Evolutionary conservation across 148 eudicot species (phyloP), one percentile per base, ranked within the genome.

Genomic region (Diospyros lotus): DNA sequence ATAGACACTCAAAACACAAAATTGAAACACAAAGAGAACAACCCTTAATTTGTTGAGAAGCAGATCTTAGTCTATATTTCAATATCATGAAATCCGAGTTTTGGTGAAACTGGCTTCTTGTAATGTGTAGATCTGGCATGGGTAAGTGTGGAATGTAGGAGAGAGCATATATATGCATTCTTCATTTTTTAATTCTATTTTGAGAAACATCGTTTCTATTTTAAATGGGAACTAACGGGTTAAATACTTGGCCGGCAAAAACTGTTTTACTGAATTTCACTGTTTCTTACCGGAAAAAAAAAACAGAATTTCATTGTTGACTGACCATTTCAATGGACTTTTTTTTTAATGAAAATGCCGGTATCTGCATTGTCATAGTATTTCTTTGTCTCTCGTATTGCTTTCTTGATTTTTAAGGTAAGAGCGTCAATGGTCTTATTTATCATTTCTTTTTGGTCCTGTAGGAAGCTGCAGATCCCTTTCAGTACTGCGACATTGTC

Each of bases 391-490:
- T 28, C 28, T 28, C 28, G 28, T 28, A 28, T 28, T 28, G 28
- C 28, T 28, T 28, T 28, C 28, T 28, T 28, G 28, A 28, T 28
- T 28, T 28, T 28, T 28, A 28, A 28, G 28, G 28, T 28, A 28
- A 28, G 28, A 28, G 28, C 9, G 11, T 2, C 8, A 2, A 7
- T 4, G 5, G n/a, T 42, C 13, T 40, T n/a, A 38, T 3, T 12
- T 58, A 17, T 1, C 15, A 7, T 41, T 48, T 51, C 13, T 70
- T 73, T 68, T n/a, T 75, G 46, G 58, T 60, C 2, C 9, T 86
- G 63, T 76, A 95, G 99, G 99, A 95, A 90, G 96, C 96, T 62
- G 92, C 94, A n/a, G 84, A 87, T 72, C 99, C 98, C 56, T 95
- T 95, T 82, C 94, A 92, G 75, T 91, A 86, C 79, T 95, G 98